Percentiles rank a stretch among this genome's conserved stretches.
Conservation (phyloP, 1,139 yeast species). For the Kodamaea ohmeri region DNA sequence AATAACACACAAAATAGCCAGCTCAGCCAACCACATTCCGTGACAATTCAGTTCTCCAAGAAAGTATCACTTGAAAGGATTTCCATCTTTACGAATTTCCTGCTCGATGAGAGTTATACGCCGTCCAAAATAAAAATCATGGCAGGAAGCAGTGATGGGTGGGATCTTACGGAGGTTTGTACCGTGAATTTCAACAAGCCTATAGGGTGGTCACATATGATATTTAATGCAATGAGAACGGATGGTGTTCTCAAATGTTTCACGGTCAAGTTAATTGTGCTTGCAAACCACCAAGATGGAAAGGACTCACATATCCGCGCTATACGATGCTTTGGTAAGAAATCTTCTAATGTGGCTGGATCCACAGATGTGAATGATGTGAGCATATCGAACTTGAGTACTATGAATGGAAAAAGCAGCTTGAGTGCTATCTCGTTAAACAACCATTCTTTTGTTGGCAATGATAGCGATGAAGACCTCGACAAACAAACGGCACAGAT, state of each 20-base stretch:
- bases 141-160: conserved; percentile 81
- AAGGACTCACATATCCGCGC: conserved; percentile 91
- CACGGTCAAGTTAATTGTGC: conserved; percentile 63
- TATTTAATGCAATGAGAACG: conserved; percentile 58
- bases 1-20: conserved; percentile 33
- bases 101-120: conserved; percentile 86
- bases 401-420: conserved; percentile 1
- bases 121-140: conserved; percentile 69
- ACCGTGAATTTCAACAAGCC: conserved; percentile 67
- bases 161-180: conserved; percentile 77
- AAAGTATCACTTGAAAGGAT: conserved; percentile 68
- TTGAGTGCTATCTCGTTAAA: conserved; percentile 5
- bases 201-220: conserved; percentile 81
- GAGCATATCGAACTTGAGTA: conserved; percentile 5
- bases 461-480: conserved; percentile 13
- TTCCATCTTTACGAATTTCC: conserved; percentile 65
- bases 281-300: conserved; percentile 91
- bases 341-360: conserved; percentile 19
- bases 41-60: conserved; percentile 80
- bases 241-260: conserved; percentile 70
- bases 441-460: conserved; percentile 7
- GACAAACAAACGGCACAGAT: conserved; percentile 27
- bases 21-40: conserved; percentile 73
- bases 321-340: conserved; percentile 52
- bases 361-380: conserved; percentile 3